phyloP scores from a whole-genome alignment of 2,329 filamentous ascomycete genomes.

The Cucurbitaria berberidis region DNA sequence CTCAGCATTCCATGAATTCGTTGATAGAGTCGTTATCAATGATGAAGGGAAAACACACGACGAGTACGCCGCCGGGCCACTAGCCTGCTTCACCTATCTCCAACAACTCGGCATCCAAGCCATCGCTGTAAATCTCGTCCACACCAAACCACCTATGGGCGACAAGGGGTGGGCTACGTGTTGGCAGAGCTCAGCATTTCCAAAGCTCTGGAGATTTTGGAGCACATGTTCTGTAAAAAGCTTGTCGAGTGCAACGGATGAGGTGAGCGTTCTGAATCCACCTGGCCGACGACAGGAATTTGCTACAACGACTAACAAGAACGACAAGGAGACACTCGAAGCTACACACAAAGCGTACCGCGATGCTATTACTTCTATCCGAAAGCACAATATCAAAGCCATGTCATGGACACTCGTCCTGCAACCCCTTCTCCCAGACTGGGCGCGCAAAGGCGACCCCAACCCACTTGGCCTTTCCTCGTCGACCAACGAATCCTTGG shows the following conservation, averaged over 20 bases:
- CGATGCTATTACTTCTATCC: conserved; percentile 33
- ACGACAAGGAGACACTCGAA: conserved; percentile 39
- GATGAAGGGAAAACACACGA: conserved; percentile 23
- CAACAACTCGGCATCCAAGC: conserved; percentile 63
- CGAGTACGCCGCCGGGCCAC: conserved; percentile 55
- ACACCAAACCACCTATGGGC: conserved; percentile 41
- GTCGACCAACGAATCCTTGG: conserved; percentile 31
- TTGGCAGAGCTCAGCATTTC: conserved; percentile 42
- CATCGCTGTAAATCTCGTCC: conserved; percentile 52
- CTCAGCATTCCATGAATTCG: conserved; percentile 11
- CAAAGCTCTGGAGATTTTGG: conserved; percentile 43
- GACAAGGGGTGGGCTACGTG: conserved; percentile 39
- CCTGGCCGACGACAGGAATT: conserved; percentile 35
- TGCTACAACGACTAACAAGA: conserved; percentile 47
- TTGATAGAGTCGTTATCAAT: conserved; percentile 7
- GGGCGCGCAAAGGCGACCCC: conserved; percentile 19
- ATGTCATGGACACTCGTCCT: conserved; percentile 43
- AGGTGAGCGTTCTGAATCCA: conserved; percentile 32
- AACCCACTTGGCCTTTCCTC: conserved; percentile 20
- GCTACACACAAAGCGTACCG: conserved; percentile 36
- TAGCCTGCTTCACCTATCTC: conserved; percentile 63
- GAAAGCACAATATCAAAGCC: conserved; percentile 27
- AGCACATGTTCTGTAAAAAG: conserved; percentile 43
- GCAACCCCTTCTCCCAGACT: conserved; percentile 23
- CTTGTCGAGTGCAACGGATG: conserved; percentile 43